These are phyloP conservation scores for Candida xyloterini DNA, from an alignment of 805 yeast species.

Conservation along the genomic window DNA sequence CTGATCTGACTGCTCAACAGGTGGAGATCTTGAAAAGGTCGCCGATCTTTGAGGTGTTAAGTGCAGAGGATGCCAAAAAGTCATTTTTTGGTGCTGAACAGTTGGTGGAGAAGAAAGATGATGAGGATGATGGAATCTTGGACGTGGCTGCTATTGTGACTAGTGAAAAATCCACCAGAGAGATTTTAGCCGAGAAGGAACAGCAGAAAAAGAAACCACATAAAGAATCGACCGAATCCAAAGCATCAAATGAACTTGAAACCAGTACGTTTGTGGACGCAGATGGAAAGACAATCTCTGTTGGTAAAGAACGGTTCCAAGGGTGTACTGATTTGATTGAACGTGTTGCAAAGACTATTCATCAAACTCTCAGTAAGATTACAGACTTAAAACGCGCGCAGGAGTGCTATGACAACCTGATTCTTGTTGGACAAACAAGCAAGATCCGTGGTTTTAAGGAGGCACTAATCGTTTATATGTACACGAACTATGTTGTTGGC, in stretches of 20 bases:
- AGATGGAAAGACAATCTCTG: constrained; percentile 50
- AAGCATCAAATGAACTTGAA: constrained; percentile 66
- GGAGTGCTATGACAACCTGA: constrained; percentile 79
- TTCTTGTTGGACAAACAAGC: constrained; percentile 76
- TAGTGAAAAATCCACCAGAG: constrained; percentile 64
- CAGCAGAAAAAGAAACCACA: constrained; percentile 20
- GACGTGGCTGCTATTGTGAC: constrained; percentile 90
- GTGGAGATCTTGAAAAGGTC: constrained; percentile 75
- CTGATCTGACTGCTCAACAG: constrained; percentile 54
- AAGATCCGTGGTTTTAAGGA: constrained; percentile 74
- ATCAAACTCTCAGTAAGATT: constrained; percentile 50
- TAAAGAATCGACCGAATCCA: constrained; percentile 10
- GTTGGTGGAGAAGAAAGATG: constrained; percentile 27
- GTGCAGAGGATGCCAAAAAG: constrained; percentile 58
- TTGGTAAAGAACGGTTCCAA: constrained; percentile 89
- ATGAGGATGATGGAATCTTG: constrained; percentile 66
- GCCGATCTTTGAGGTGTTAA: constrained; percentile 73
- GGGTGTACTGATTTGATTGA: constrained; percentile 66
- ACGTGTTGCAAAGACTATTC: constrained; percentile 51
- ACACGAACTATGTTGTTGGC: constrained; percentile 26
- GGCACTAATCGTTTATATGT: constrained; percentile 56
- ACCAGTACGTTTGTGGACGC: constrained; percentile 66
- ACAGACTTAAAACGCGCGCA: constrained; percentile 67
- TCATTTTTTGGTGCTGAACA: constrained; percentile 62
- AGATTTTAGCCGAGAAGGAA: constrained; percentile 30